A percentile compares a stretch with the other conserved stretches of the same genome.
Evolutionary conservation across 371 early-diverging fungal species (phyloP).

Genomic region (Circinella umbellata): DNA sequence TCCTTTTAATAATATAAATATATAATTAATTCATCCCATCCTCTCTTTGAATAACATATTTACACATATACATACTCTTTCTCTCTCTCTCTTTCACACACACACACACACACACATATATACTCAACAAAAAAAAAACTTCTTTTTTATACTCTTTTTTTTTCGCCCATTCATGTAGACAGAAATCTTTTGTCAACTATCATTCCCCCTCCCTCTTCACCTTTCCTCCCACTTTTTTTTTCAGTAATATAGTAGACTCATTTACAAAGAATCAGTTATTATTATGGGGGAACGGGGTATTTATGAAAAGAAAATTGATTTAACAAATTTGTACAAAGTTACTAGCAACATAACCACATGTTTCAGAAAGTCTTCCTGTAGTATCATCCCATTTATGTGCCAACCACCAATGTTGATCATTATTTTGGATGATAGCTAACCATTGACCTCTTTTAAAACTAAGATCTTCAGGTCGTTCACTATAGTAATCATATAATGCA

Average conservation of each 20-base stretch:
- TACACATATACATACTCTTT: neutral
- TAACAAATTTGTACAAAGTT: conserved; percentile 26
- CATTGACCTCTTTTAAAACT: conserved; percentile 75
- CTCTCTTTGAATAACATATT: neutral
- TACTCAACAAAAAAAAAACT: neutral
- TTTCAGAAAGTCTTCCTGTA: conserved; percentile 24
- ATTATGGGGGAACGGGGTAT: no score
- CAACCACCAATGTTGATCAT: conserved; percentile 78
- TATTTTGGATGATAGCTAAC: conserved; percentile 71
- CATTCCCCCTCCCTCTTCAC: neutral
- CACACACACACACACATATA: neutral
- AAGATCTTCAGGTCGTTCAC: conserved; percentile 81
- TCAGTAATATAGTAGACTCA: conserved; percentile 4
- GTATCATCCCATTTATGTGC: conserved; percentile 62
- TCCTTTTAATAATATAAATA: neutral
- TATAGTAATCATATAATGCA: conserved; percentile 82
- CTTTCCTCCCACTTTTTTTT: neutral
- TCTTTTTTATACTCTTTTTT: no score
- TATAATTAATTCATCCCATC: no score
- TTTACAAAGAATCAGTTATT: neutral
- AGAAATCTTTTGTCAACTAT: neutral
- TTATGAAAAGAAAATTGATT: no score
- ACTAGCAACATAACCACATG: conserved; percentile 39
- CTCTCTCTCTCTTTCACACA: no score
- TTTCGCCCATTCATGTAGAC: neutral